Conservation (phyloP, 1,139 yeast genomes). For the Geotrichum candidum region DNA sequence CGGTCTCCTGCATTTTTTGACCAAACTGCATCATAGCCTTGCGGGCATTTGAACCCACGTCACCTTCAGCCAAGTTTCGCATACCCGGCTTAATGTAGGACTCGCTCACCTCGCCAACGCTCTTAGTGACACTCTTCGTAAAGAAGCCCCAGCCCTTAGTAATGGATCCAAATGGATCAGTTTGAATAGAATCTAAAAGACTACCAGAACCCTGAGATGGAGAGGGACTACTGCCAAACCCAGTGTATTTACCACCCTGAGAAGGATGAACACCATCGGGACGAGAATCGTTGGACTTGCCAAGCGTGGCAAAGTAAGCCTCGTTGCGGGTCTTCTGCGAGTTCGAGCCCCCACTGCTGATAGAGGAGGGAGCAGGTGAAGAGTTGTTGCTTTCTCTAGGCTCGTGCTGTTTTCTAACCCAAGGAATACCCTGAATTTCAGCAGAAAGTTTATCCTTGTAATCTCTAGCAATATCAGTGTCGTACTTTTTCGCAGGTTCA, state of each 20-base stretch:
- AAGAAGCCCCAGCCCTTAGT: slow-evolving; percentile 93
- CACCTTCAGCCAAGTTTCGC: slow-evolving; percentile 74
- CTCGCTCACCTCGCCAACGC: slow-evolving; percentile 80
- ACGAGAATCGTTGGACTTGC: slow-evolving; percentile 62
- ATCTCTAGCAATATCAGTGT: slow-evolving; percentile 88
- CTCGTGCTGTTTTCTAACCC: slow-evolving; percentile 61
- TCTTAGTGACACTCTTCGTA: slow-evolving; percentile 73
- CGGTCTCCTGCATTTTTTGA: slow-evolving; percentile 85
- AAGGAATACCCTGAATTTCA: slow-evolving; percentile 66
- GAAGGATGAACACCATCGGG: slow-evolving; percentile 84
- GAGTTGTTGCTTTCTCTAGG: slow-evolving; percentile 25
- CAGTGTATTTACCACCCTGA: slow-evolving; percentile 88
- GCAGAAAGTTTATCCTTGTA: slow-evolving; percentile 78
- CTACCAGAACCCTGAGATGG: slow-evolving; percentile 36
- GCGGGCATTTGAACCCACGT: slow-evolving; percentile 70
- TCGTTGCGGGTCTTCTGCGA: slow-evolving; percentile 62
- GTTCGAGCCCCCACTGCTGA: slow-evolving; percentile 14
- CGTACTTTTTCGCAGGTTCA: slow-evolving; percentile 71
- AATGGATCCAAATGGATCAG: slow-evolving; percentile 83
- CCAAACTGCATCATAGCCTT: slow-evolving; percentile 96
- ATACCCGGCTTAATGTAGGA: slow-evolving; percentile 84
- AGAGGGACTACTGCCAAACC: slow-evolving; percentile 79
- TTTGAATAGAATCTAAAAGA: slow-evolving; percentile 68
- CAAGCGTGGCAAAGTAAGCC: slow-evolving; percentile 73
- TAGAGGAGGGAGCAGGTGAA: slow-evolving; percentile 16